Percentiles rank a stretch among this genome's conserved stretches.
Conservation (phyloP, 1,284 basidiomycete genomes). For the Meripilus lineatus region DNA sequence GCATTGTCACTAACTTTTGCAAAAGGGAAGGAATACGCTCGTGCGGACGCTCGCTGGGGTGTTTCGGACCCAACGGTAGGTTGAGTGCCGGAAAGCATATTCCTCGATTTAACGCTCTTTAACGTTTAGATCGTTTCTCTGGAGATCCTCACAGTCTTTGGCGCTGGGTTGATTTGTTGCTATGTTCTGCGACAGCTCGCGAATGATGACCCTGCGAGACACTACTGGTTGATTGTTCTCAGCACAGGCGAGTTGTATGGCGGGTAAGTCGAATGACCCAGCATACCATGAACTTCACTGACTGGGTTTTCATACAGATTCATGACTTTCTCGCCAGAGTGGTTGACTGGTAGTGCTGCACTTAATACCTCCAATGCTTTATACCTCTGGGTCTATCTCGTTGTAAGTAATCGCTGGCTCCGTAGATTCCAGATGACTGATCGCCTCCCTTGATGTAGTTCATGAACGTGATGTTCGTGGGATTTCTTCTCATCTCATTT, state of each 20-base stretch:
- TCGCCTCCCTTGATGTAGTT: constrained; percentile 39
- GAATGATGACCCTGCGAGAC: constrained; percentile 58
- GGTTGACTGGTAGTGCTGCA: constrained; percentile 71
- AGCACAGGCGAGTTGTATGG: constrained; percentile 75
- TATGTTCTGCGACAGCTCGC: constrained; percentile 64
- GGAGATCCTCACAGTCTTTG: constrained; percentile 77
- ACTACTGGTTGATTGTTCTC: constrained; percentile 78
- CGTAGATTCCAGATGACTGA: background rate
- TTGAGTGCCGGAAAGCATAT: background rate
- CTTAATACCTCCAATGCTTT: constrained; percentile 64
- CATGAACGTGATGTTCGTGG: constrained; percentile 70
- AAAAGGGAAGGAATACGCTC: constrained; percentile 59
- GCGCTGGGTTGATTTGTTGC: constrained; percentile 66
- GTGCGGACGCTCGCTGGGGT: constrained; percentile 79
- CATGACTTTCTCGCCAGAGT: constrained; percentile 86
- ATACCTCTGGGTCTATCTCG: constrained; percentile 42
- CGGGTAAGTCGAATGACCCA: constrained; percentile 51
- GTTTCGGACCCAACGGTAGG: constrained; percentile 57
- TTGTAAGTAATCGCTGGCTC: constrained; percentile 26
- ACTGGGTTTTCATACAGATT: constrained; percentile 40
- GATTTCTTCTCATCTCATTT: background rate
- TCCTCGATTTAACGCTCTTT: background rate
- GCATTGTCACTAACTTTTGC: constrained; percentile 1
- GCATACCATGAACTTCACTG: background rate
- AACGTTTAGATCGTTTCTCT: constrained; percentile 56